Evolutionary conservation across 2,329 filamentous ascomycete genomes (phyloP).

Genomic region (Talaromyces pinophilus): DNA sequence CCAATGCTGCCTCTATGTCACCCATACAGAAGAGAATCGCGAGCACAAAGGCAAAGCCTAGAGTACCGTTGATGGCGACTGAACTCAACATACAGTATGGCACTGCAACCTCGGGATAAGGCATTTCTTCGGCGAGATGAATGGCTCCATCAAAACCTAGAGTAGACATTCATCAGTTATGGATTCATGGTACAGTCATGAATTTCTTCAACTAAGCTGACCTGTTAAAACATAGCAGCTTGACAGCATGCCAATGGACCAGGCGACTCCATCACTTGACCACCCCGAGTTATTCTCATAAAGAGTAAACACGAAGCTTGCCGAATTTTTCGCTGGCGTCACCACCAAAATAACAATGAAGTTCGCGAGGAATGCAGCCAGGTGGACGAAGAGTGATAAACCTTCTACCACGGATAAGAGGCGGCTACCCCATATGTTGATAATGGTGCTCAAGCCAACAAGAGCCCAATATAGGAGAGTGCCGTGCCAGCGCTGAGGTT

Average conservation of each 20-base stretch:
- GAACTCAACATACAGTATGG: not conserved
- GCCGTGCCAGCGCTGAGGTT: not conserved
- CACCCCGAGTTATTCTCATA: not conserved
- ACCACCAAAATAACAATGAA: not conserved
- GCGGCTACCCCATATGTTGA: not conserved
- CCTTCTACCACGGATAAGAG: not conserved
- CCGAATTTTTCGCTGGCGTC: not conserved
- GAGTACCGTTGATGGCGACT: not conserved
- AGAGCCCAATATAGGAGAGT: not conserved
- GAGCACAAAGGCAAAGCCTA: not conserved
- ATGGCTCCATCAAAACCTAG: slow-evolving; percentile 1
- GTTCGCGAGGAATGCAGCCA: not conserved
- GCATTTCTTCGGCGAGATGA: not conserved
- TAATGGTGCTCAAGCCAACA: not conserved
- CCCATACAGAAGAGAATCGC: slow-evolving; percentile 3
- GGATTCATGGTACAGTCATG: not conserved
- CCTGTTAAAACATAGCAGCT: not conserved
- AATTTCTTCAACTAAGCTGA: not conserved
- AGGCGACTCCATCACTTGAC: not conserved
- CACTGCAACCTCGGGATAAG: not conserved
- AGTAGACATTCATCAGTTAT: not conserved
- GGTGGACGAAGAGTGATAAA: not conserved
- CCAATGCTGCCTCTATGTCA: not conserved
- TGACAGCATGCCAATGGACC: not conserved
- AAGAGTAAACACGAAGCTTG: not conserved